Evolutionary conservation across 306 rosid genomes (phyloP).

Genomic region (Ochetophila trinervis): DNA sequence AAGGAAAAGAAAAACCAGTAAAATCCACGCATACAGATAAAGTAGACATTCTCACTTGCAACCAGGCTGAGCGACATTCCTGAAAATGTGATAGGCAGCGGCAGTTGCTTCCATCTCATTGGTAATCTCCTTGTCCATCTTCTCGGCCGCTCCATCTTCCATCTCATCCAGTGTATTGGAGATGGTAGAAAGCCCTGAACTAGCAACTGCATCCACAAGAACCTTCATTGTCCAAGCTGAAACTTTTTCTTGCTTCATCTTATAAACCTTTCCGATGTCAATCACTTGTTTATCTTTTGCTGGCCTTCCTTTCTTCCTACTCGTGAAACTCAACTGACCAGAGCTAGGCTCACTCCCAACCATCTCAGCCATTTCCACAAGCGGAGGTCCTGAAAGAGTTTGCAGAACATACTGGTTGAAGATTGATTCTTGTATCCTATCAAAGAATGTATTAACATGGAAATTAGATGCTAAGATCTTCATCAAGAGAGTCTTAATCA

Average conservation of each 20-base stretch:
- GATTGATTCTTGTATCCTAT: slow-evolving; percentile 84
- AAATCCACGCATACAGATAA: slow-evolving; percentile 1
- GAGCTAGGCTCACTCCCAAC: slow-evolving; percentile 41
- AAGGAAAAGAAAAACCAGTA: neutral
- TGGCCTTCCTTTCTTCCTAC: slow-evolving; percentile 34
- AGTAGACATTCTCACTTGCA: slow-evolving; percentile 53
- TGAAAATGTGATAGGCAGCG: slow-evolving; percentile 70
- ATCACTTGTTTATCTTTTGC: slow-evolving; percentile 51
- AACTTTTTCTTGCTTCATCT: slow-evolving; percentile 83
- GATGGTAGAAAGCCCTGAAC: slow-evolving; percentile 78
- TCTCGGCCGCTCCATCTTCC: slow-evolving; percentile 39
- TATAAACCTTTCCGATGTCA: slow-evolving; percentile 66
- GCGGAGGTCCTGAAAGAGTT: slow-evolving; percentile 73
- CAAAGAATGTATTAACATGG: slow-evolving; percentile 80
- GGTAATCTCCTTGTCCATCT: slow-evolving; percentile 64
- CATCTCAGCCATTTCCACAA: slow-evolving; percentile 60
- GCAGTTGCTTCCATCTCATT: slow-evolving; percentile 92
- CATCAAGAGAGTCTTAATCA: slow-evolving; percentile 57
- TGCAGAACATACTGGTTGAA: slow-evolving; percentile 79
- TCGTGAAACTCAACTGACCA: slow-evolving; percentile 68
- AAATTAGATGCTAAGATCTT: slow-evolving; percentile 75
- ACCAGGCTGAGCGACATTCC: slow-evolving; percentile 57
- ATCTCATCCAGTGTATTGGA: slow-evolving; percentile 62
- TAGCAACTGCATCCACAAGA: slow-evolving; percentile 73
- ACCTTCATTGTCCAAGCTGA: slow-evolving; percentile 97